These are phyloP conservation scores for Beta lomatogona DNA, from an alignment of 179 eudicot species.

Conservation along the genomic window DNA sequence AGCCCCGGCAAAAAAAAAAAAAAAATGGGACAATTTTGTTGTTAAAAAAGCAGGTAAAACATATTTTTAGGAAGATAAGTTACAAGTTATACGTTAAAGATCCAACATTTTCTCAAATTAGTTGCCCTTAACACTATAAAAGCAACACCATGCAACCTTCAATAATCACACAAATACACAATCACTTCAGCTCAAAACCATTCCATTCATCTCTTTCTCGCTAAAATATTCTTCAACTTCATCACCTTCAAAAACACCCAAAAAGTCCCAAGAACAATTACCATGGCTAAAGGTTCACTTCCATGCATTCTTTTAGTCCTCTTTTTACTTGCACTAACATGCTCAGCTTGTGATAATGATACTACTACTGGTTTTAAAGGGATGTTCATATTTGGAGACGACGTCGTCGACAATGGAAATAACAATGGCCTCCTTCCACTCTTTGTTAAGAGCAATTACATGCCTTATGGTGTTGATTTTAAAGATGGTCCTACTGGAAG, in stretches of 20 bases:
- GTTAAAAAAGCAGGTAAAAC: not conserved
- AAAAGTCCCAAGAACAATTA: not conserved
- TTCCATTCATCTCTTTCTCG: too few species aligned
- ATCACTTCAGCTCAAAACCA: not conserved
- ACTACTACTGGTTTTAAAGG: not conserved
- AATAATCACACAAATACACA: not conserved
- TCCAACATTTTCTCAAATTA: not conserved
- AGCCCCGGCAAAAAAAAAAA: too few species aligned
- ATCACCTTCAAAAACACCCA: not conserved
- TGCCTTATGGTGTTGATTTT: constrained; percentile 3
- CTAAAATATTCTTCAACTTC: too few species aligned
- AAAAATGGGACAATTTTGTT: too few species aligned
- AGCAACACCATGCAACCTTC: not conserved
- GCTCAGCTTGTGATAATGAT: not conserved
- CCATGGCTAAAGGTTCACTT: not conserved
- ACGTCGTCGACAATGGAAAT: not conserved
- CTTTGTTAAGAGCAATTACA: not conserved
- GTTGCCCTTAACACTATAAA: not conserved
- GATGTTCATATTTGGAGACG: not conserved
- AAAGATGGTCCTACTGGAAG: not conserved
- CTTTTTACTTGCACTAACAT: not conserved
- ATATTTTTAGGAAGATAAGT: not conserved
- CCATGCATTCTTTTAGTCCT: not conserved
- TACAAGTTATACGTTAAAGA: not conserved
- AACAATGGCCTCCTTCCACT: not conserved